Evolutionary conservation across 2,329 filamentous ascomycete species (phyloP), one percentile per base, ranked within the genome.

Genomic region (Hymenotorrendiella dingleyae): DNA sequence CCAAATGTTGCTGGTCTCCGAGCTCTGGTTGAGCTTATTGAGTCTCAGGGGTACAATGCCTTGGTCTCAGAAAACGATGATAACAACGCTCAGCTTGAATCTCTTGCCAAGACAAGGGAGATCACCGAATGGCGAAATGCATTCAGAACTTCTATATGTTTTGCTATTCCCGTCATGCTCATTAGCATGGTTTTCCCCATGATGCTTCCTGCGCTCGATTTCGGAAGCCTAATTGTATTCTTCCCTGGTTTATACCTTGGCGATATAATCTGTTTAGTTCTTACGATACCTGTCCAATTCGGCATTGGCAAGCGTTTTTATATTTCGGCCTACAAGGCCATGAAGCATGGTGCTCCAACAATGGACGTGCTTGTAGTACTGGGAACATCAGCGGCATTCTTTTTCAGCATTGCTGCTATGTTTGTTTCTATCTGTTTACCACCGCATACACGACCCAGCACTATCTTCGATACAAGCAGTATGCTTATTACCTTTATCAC

Each of bases 401-500:
- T 95, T 65, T 98, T 96, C 68, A 97, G 91, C 62, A 68, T 89
- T 54, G 79, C 86, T 36, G 79, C 88, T 12, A 96, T 98, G 88
- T 42, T 83, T 4, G 80, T 97, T 12, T 94, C 89, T 0, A 62
- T 97, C 16, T 53, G 86, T 11, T 71, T 78, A n/a, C 70, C 78
- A 17, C 86, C 88, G 6, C 88, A 97, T 61, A 77, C 74, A 2
- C 78, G 86, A 36, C 93, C 93, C 1, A 82, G 80, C 50, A 96
- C 89, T 2, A 85, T 96, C 12, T 98, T 98, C 57, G 93, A 98
- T 60, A 98, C 93, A 1, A 96, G 90, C 65, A 95, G 89, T 17
- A 98, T 97, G 93, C 74, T 98, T 39, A 90, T 98, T 63, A 95
- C 89, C 0, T 97, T 98, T 62, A 88, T 96, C 63, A 89, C 85